These are phyloP conservation scores for Luzula sylvatica DNA, from an alignment of 176 grass and related monocot species.

Conservation along the genomic window DNA sequence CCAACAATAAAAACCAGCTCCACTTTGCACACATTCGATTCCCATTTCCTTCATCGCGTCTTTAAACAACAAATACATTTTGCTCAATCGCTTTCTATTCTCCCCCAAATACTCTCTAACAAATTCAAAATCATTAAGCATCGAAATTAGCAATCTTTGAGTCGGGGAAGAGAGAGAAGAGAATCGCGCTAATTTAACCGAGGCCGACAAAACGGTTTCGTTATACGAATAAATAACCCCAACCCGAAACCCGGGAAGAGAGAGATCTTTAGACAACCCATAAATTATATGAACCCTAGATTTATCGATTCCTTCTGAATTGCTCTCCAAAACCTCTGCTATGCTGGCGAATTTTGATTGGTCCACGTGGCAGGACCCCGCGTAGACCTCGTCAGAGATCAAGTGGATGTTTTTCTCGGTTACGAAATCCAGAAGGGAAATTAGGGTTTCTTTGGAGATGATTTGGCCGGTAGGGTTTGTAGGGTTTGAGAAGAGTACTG, in stretches of 20 bases:
- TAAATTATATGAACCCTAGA: constrained; percentile 91
- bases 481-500: constrained; percentile 84
- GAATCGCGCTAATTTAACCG: constrained; percentile 63
- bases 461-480: constrained; percentile 80
- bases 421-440: constrained; percentile 57
- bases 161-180: constrained; percentile 71
- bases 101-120: constrained; percentile 48
- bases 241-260: constrained; percentile 68
- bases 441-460: constrained; percentile 53
- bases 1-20: constrained; percentile 93
- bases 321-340: constrained; percentile 37
- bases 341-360: constrained; percentile 58
- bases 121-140: constrained; percentile 75
- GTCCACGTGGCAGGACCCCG: constrained; percentile 59
- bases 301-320: constrained; percentile 58
- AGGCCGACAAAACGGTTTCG: constrained; percentile 47
- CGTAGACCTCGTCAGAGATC: constrained; percentile 94
- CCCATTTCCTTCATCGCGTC: constrained; percentile 60
- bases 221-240: constrained; percentile 84
- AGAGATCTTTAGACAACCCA: constrained; percentile 72
- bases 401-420: constrained; percentile 91
- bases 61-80: constrained; percentile 43
- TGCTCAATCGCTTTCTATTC: constrained; percentile 48
- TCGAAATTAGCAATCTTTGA: constrained; percentile 54
- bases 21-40: constrained; percentile 63